phyloP scores from a whole-genome alignment of 768 basidiomycete genomes.

The Calvatia gigantea region DNA sequence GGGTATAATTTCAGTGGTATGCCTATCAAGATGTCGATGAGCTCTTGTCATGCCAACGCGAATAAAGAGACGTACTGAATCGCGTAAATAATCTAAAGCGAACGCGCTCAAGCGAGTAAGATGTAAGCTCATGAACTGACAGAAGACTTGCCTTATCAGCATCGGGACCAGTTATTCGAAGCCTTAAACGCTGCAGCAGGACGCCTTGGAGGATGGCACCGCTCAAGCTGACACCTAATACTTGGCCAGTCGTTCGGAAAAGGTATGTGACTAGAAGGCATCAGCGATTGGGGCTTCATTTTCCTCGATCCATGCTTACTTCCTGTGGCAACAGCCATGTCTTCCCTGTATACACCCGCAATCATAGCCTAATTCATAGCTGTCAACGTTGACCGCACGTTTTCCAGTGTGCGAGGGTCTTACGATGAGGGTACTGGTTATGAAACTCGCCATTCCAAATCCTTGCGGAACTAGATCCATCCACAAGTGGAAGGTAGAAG shows the following conservation, averaged over 20 bases:
- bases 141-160: slow-evolving; percentile 59
- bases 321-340: slow-evolving; percentile 87
- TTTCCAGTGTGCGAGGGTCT: slow-evolving; percentile 24
- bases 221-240: slow-evolving; percentile 87
- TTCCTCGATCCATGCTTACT: slow-evolving; percentile 50
- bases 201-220: slow-evolving; percentile 83
- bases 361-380: slow-evolving; percentile 70
- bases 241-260: slow-evolving; percentile 93
- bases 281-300: slow-evolving; percentile 16
- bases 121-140: not conserved
- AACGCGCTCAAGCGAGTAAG: slow-evolving; percentile 11
- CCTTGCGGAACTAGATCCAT: slow-evolving; percentile 77
- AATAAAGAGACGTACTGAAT: slow-evolving; percentile 34
- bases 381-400: slow-evolving; percentile 13
- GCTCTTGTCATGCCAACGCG: slow-evolving; percentile 7
- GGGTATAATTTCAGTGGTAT: slow-evolving; percentile 71
- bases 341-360: slow-evolving; percentile 71
- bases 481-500: slow-evolving; percentile 66
- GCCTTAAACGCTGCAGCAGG: slow-evolving; percentile 63
- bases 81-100: slow-evolving; percentile 60
- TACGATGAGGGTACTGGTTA: slow-evolving; percentile 85
- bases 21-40: slow-evolving; percentile 35
- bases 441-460: slow-evolving; percentile 79
- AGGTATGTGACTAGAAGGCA: slow-evolving; percentile 75
- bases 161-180: slow-evolving; percentile 73